Conservation (phyloP, 495 filamentous ascomycete species). For the Trichocladium antarcticum region DNA sequence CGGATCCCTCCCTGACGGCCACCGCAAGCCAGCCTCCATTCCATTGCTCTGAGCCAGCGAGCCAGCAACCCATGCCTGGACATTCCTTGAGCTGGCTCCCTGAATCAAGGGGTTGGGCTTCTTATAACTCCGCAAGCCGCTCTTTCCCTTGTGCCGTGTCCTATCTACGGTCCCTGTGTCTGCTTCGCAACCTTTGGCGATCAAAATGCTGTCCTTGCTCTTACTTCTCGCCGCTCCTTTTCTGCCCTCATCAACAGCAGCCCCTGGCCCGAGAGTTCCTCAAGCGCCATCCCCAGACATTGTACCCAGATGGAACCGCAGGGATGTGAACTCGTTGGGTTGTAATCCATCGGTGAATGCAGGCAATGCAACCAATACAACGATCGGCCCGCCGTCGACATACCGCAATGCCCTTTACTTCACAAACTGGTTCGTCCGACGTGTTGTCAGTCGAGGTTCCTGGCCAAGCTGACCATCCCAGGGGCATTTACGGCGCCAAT, state of each 20-base stretch:
- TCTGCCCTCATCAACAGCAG: not conserved
- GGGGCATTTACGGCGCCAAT: conserved; percentile 70
- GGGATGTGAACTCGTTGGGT: no score
- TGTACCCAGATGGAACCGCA: no score
- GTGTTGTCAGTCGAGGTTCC: not conserved
- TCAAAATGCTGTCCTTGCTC: conserved; percentile 1
- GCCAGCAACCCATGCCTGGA: no score
- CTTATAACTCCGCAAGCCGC: not conserved
- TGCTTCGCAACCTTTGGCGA: not conserved
- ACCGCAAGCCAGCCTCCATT: no score
- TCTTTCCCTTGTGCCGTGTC: no score
- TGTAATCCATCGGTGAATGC: no score
- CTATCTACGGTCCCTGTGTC: not conserved
- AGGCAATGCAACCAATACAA: not conserved
- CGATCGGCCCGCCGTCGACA: not conserved
- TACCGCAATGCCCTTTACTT: conserved; percentile 36
- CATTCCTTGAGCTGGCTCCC: not conserved
- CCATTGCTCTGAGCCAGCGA: no score
- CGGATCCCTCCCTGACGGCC: no score
- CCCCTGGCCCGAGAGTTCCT: no score
- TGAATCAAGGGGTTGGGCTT: not conserved
- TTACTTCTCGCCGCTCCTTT: conserved; percentile 5
- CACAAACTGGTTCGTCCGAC: conserved; percentile 37
- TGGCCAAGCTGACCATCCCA: conserved; percentile 23
- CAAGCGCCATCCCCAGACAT: not conserved